A percentile compares a stretch with the other conserved stretches of the same genome.
Evolutionary conservation across 495 filamentous ascomycete species (phyloP).

Genomic region (Talaromyces nanjingensis): DNA sequence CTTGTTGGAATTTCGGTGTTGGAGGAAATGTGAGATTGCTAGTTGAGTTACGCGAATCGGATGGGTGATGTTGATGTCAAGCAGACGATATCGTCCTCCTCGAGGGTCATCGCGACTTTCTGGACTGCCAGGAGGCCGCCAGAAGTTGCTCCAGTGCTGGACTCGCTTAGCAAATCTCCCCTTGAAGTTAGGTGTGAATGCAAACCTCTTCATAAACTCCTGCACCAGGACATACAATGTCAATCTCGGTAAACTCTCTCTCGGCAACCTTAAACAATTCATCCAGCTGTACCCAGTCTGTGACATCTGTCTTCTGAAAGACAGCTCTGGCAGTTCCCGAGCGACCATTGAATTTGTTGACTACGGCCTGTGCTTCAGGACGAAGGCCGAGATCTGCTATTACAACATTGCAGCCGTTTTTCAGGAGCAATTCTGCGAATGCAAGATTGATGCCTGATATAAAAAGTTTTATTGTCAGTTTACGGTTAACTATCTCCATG

Average conservation of each 20-base stretch:
- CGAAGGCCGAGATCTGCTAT: slow-evolving; percentile 59
- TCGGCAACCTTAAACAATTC: slow-evolving; percentile 49
- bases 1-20: slow-evolving; percentile 20
- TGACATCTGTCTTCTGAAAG: slow-evolving; percentile 59
- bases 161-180: background rate
- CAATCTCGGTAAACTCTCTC: slow-evolving; percentile 48
- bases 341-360: slow-evolving; percentile 40
- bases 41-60: slow-evolving; percentile 62
- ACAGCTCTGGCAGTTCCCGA: slow-evolving; percentile 37
- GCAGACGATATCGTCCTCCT: slow-evolving; percentile 43
- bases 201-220: slow-evolving; percentile 58
- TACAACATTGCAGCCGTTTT: slow-evolving; percentile 55
- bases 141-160: slow-evolving; percentile 57
- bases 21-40: slow-evolving; percentile 52
- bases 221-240: slow-evolving; percentile 65
- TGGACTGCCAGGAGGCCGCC: slow-evolving; percentile 50
- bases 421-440: slow-evolving; percentile 53
- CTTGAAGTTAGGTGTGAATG: background rate
- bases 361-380: slow-evolving; percentile 52
- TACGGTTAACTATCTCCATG: background rate
- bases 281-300: slow-evolving; percentile 51
- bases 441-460: slow-evolving; percentile 44
- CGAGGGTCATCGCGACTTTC: slow-evolving; percentile 41
- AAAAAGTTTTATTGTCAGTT: background rate
- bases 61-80: slow-evolving; percentile 66